Evolutionary conservation across 345 rosid genomes (phyloP), one percentile per base, ranked within the genome.

Genomic region (Linum trigynum): DNA sequence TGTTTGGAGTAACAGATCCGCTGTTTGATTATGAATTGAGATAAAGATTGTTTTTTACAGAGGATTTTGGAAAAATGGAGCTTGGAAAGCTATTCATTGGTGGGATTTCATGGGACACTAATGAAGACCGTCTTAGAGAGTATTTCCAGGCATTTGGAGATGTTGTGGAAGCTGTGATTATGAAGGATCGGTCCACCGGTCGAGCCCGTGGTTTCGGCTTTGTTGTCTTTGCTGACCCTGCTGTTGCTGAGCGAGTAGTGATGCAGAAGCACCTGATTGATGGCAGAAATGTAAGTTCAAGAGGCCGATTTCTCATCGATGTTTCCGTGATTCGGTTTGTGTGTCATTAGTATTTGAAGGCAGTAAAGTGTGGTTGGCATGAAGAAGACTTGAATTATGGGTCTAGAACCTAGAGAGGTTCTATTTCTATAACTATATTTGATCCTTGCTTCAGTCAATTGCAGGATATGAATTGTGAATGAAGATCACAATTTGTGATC

Each of bases 151-250:
- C 76, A 41, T 92, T 85, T 72, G 98, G 96, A 50, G 91, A 85
- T 62, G 92, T 92, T 67, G 53, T 78, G 48, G 96, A 92, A 78
- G 89, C 92, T 45, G 96, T 92, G 59, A 85, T 92, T 56, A 89
- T 92, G 96, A 89, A 85, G 83, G 96, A 89, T 81, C 85, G 98
- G 50, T 83, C 91, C 69, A 89, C 96, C 0, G 96, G 96, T 64
- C 92, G 96, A 74, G 96, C 92, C 62, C 92, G 98, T 43, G 98
- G 98, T 9, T 92, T 92, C 39, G 98, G 98, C 57, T 92, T 92
- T 68, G 75, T 92, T 66, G 95, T 87, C 71, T 92, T 87, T 71
- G 83, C 88, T 37, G 92, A 89, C 63, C 92, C 96, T 3, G 74
- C 72, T 74, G 83, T 85, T 69, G 95, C 96, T 36, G 95, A 87